These are phyloP conservation scores for Ophiostoma ips DNA, from an alignment of 2,329 filamentous ascomycete genomes.

Conservation along the genomic window DNA sequence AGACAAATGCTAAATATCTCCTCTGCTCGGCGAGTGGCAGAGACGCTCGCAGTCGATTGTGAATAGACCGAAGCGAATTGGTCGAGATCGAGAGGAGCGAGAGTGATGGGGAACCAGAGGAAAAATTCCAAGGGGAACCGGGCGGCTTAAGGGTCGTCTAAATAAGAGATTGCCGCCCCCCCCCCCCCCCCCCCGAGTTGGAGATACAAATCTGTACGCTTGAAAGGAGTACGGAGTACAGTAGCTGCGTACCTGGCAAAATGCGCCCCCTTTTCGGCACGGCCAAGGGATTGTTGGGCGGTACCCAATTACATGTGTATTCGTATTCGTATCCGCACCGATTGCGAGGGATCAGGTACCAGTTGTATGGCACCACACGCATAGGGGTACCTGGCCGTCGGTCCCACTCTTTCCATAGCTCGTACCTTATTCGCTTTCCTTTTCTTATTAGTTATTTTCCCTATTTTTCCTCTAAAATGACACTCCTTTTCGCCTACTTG, in stretches of 20 bases:
- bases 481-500: not conserved
- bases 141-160: not conserved
- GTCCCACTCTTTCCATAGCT: not conserved
- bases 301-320: constrained; percentile 5
- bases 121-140: not conserved
- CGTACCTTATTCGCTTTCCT: not conserved
- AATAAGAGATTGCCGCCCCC: too few species aligned
- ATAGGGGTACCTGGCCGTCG: too few species aligned
- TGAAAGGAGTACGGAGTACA: not conserved
- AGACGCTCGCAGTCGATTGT: not conserved
- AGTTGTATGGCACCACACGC: too few species aligned
- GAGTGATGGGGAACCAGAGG: not conserved
- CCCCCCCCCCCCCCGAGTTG: too few species aligned
- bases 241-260: too few species aligned
- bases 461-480: not conserved
- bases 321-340: constrained; percentile 13
- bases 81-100: constrained; percentile 1
- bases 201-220: too few species aligned
- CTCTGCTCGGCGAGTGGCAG: not conserved
- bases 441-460: not conserved
- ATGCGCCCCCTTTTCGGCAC: constrained; percentile 1
- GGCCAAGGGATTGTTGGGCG: not conserved
- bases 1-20: too few species aligned
- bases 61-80: constrained; percentile 8
- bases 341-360: too few species aligned